phyloP scores from a whole-genome alignment of 1,284 basidiomycete genomes.

The Cutaneotrichosporon cyanovorans region DNA sequence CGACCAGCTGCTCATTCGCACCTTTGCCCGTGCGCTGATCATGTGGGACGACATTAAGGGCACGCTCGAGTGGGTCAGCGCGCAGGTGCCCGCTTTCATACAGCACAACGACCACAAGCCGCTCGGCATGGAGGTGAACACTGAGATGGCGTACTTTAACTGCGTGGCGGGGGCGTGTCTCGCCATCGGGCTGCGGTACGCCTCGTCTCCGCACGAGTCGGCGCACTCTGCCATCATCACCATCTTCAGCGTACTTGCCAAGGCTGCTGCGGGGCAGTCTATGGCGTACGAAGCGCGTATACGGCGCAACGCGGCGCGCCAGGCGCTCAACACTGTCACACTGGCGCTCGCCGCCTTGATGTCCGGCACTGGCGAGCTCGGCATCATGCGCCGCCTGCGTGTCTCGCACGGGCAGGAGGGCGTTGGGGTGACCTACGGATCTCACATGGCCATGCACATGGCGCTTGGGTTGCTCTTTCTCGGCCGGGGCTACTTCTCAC shows the following conservation, averaged over 20 bases:
- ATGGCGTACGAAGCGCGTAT: conserved; percentile 75
- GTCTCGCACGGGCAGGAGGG: conserved; percentile 87
- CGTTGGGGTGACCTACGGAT: conserved; percentile 70
- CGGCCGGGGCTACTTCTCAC: conserved; percentile 83
- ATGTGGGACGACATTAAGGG: conserved; percentile 77
- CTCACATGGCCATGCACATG: conserved; percentile 84
- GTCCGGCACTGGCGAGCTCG: conserved; percentile 92
- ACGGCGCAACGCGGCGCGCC: conserved; percentile 74
- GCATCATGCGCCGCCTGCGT: conserved; percentile 77
- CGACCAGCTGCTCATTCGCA: conserved; percentile 73
- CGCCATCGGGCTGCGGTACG: conserved; percentile 83
- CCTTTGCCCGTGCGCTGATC: conserved; percentile 70
- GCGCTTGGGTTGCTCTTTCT: conserved; percentile 89
- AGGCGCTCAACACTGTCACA: conserved; percentile 79
- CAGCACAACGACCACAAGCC: conserved; percentile 52
- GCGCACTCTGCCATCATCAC: conserved; percentile 74
- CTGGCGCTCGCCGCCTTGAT: conserved; percentile 83
- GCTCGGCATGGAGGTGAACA: conserved; percentile 55
- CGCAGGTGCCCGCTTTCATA: conserved; percentile 67
- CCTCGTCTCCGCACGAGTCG: conserved; percentile 79
- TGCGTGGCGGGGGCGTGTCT: conserved; percentile 86
- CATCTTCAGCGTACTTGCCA: conserved; percentile 65
- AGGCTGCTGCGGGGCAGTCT: conserved; percentile 53
- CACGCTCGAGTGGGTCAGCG: conserved; percentile 66
- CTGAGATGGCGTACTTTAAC: conserved; percentile 80